These are phyloP conservation scores for Nothophaeocryptopus gaeumannii DNA, from an alignment of 2,329 filamentous ascomycete species.

Conservation along the genomic window DNA sequence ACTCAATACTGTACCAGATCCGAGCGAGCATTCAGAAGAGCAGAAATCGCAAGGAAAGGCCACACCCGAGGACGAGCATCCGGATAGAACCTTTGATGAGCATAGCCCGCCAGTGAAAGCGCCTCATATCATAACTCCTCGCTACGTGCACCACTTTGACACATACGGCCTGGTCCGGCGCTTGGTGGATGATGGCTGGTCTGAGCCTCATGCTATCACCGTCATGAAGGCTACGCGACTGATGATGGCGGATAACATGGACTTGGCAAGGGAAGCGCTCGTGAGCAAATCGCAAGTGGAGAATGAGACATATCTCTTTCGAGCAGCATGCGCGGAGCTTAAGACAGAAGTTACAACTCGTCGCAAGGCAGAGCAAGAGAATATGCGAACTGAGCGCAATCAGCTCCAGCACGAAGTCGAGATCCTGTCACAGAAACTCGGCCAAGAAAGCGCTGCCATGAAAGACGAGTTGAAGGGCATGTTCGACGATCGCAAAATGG, in stretches of 20 bases:
- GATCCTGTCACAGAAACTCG: constrained; percentile 78
- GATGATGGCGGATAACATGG: constrained; percentile 74
- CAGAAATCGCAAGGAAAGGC: constrained; percentile 10
- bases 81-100: constrained; percentile 28
- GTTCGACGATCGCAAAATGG: constrained; percentile 95
- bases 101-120: constrained; percentile 52
- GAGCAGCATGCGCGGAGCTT: constrained; percentile 88
- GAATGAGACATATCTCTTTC: constrained; percentile 90
- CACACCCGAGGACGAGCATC: constrained; percentile 29
- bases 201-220: constrained; percentile 70
- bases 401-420: constrained; percentile 94
- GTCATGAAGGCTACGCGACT: constrained; percentile 89
- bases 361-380: constrained; percentile 72
- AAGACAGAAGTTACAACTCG: constrained; percentile 80
- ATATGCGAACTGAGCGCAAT: constrained; percentile 76
- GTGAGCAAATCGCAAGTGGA: constrained; percentile 91
- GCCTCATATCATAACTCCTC: constrained; percentile 65
- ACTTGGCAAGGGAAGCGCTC: constrained; percentile 73
- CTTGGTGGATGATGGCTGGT: constrained; percentile 69
- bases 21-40: constrained; percentile 22
- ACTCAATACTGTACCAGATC: constrained; percentile 31
- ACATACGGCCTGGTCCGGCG: constrained; percentile 84
- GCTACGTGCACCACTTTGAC: constrained; percentile 95
- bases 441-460: constrained; percentile 75
- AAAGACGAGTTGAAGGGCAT: constrained; percentile 92